Evolutionary conservation across 192 early-diverging fungal genomes (phyloP), one percentile per base, ranked within the genome.

Genomic region (Ambispora gerdemannii): DNA sequence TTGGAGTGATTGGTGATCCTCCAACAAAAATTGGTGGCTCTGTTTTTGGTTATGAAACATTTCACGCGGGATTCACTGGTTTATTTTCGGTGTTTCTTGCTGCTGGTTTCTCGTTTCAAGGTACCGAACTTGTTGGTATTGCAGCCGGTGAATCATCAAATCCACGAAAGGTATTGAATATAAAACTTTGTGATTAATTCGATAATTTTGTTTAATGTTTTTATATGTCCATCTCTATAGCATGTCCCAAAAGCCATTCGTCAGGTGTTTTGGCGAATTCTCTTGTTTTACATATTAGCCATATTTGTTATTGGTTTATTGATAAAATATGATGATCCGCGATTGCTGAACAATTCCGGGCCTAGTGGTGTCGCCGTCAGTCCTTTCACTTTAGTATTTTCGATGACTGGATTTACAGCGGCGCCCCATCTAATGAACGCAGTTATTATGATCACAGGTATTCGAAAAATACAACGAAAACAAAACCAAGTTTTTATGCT

Each of bases 81-180:
- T 81, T 91, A 25, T 68, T 92, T 30, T 83, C 80, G 68, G 81
- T 85, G 0, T 89, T 94, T 61, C 80, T 90, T 67, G 84, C 86
- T 2, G 93, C 94, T n/a, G 90, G 88, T 22, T 95, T 93, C 75
- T 89, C 93, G 31, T 91, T 92, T 73, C 89, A 91, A 76, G 93
- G 93, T 17, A 93, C 95, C 3, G 95, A 97, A 73, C 80, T 98
- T 19, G 88, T 95, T 47, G 95, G 93, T 61, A 87, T 98, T 43
- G 91, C 93, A 17, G 93, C 93, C 10, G 95, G 93, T 64, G 95
- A 98, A 78, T 88, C 87, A 64, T 84, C 82, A 34, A 93, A 93
- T 76, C 78, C 75, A 25, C 60, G 27, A 1, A 62, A 62, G 51
- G 38, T 43, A 43, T n/a, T n/a, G n/a, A 43, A 43, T 43, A 43